phyloP scores from a whole-genome alignment of 495 filamentous ascomycete species.

The Penicillium mononematosum region DNA sequence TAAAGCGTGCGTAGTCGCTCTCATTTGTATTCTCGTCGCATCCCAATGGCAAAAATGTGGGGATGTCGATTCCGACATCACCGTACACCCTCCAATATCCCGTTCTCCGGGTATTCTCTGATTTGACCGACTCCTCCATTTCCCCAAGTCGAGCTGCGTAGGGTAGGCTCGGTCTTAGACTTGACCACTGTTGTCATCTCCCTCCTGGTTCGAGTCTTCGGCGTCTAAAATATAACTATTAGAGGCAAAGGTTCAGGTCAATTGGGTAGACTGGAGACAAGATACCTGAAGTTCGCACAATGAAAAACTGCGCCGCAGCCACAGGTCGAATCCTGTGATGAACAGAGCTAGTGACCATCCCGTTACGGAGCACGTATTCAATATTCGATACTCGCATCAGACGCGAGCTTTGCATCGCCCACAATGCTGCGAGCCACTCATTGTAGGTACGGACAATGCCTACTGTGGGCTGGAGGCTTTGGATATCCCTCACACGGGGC shows the following conservation, averaged over 20 bases:
- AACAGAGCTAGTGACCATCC: neutral
- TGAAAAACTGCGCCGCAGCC: neutral
- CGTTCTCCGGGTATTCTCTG: neutral
- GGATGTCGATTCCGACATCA: slow-evolving; percentile 4
- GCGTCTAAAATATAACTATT: neutral
- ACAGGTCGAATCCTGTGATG: neutral
- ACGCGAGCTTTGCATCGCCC: neutral
- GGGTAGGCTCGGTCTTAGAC: neutral
- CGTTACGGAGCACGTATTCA: neutral
- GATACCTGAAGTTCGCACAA: neutral
- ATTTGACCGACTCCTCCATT: neutral
- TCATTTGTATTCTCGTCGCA: slow-evolving; percentile 1
- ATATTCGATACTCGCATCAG: neutral
- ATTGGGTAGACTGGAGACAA: neutral
- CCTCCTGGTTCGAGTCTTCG: neutral
- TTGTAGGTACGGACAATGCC: neutral
- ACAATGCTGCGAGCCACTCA: neutral
- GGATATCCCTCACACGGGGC: neutral
- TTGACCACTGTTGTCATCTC: neutral
- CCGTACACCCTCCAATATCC: neutral
- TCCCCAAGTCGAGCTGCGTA: neutral
- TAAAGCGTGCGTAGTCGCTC: too few species aligned
- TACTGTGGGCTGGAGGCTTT: neutral
- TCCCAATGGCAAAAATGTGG: slow-evolving; percentile 8
- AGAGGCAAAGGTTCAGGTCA: neutral